Base-by-base conservation (phyloP, 768 basidiomycete genomes). In the Agaricus bisporus region DNA sequence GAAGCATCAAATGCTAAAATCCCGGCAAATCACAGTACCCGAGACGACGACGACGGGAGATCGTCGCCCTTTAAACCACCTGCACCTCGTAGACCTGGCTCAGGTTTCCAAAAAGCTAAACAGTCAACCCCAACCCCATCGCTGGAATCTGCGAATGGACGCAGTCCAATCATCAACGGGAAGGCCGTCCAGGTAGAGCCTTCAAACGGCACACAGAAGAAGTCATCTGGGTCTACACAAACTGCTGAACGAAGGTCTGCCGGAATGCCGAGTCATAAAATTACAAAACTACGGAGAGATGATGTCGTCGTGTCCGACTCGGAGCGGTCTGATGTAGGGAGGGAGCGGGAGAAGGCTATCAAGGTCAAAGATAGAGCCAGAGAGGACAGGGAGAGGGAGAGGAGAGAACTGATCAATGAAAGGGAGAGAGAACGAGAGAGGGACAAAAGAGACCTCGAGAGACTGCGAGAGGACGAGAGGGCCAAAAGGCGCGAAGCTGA, bases 1-100 rank as follows among this genome's bases (percentile, higher is more conserved):
- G 68, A 65, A 45, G 60, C 65, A n/a, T 54, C 62, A 2, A 64
- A 59, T 17, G 50, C 46, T 18, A 38, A 47, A 7, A 37, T 39
- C 7, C 45, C 64, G 35, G 41, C 51, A 32, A 63, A 53, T 25
- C 1, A 22, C 22, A 57, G 54, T 43, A 59, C 48, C 29, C 61
- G 54, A 35, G 58, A 60, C 48, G 60, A 58, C 17, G 49, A 49
- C 20, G 15, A 49, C 22, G 36, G 12, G 25, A 51, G 43, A 26
- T 18, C 44, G 32, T 42, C 42, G 32, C 49, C 39, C 17, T 46
- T n/a, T 36, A 49, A 49, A 51, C 57, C 38, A 9, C 47, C 43
- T 17, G 37, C 57, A 15, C 41, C 38, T 18, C 53, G 57, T 32
- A 49, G 54, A 37, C 53, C 57, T 29, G 57, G 57, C 12, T 55